A percentile compares a stretch with the other conserved stretches of the same genome.
These are phyloP conservation scores for Akebia trifoliata DNA, from an alignment of 164 flowering plant species.

Conservation along the genomic window DNA sequence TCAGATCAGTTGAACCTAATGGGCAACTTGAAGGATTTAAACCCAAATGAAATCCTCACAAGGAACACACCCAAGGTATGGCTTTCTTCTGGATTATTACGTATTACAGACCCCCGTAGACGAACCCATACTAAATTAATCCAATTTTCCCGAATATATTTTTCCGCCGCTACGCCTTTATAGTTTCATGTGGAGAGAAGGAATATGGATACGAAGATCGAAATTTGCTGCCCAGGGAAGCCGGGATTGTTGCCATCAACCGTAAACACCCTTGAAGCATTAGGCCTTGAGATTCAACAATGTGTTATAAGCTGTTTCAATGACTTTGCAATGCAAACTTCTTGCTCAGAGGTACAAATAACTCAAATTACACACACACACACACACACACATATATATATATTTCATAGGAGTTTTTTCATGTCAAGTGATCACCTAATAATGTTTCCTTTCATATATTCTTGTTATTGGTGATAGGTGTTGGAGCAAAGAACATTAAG, in stretches of 20 bases:
- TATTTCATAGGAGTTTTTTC: too few relatives aligned
- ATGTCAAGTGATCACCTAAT: neutral
- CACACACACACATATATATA: neutral
- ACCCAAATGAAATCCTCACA: slow-evolving; percentile 48
- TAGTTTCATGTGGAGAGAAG: slow-evolving; percentile 85
- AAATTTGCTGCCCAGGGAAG: slow-evolving; percentile 65
- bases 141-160: neutral
- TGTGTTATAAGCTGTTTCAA: slow-evolving; percentile 92
- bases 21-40: slow-evolving; percentile 48
- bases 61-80: slow-evolving; percentile 83
- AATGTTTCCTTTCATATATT: neutral
- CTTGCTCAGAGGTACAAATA: slow-evolving; percentile 78
- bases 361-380: neutral
- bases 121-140: too few relatives aligned
- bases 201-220: slow-evolving; percentile 52
- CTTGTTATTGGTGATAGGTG: slow-evolving; percentile 30
- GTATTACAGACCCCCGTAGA: too few relatives aligned
- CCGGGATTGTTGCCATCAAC: slow-evolving; percentile 76
- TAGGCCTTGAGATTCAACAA: slow-evolving; percentile 86
- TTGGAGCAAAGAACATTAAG: slow-evolving; percentile 40
- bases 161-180: neutral
- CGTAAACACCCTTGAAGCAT: slow-evolving; percentile 60
- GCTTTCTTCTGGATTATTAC: neutral
- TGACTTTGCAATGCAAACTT: slow-evolving; percentile 84
- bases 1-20: slow-evolving; percentile 32